A percentile compares a stretch with the other conserved stretches of the same genome.
Conservation (phyloP, 768 basidiomycete species). For the Pleurotus tuoliensis region DNA sequence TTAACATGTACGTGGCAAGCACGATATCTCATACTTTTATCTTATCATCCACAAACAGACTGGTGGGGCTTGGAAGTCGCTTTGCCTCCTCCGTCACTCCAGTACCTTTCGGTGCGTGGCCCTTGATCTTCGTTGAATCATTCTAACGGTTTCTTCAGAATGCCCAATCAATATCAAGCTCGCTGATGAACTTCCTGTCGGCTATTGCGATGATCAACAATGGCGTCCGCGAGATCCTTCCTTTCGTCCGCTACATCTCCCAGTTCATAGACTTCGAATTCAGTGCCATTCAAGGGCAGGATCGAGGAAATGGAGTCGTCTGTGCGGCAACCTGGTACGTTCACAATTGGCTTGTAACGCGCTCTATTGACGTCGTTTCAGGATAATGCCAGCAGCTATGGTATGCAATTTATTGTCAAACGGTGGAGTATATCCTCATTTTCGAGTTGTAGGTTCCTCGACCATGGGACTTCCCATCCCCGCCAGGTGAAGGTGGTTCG, state of each 20-base stretch:
- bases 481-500: slow-evolving; percentile 22
- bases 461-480: slow-evolving; percentile 70
- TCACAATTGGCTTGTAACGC: background rate
- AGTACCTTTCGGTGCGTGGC: slow-evolving; percentile 50
- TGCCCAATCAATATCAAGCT: slow-evolving; percentile 54
- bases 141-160: slow-evolving; percentile 30
- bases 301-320: slow-evolving; percentile 75
- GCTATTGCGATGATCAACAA: slow-evolving; percentile 65
- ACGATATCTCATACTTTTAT: background rate
- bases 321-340: slow-evolving; percentile 85
- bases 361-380: slow-evolving; percentile 17
- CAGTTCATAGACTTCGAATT: slow-evolving; percentile 80
- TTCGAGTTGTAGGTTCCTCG: slow-evolving; percentile 35
- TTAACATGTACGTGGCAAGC: slow-evolving; percentile 62
- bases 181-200: slow-evolving; percentile 72
- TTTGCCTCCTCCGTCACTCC: slow-evolving; percentile 67
- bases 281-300: slow-evolving; percentile 53
- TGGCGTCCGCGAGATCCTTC: slow-evolving; percentile 79
- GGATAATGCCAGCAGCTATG: slow-evolving; percentile 79
- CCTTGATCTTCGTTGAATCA: background rate
- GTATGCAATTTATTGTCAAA: slow-evolving; percentile 18
- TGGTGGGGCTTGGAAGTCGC: slow-evolving; percentile 89
- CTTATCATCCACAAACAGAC: slow-evolving; percentile 38
- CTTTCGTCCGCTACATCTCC: slow-evolving; percentile 79
- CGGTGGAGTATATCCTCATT: background rate